Evolutionary conservation across 768 basidiomycete species (phyloP).

Genomic region (Boletus fagicola): DNA sequence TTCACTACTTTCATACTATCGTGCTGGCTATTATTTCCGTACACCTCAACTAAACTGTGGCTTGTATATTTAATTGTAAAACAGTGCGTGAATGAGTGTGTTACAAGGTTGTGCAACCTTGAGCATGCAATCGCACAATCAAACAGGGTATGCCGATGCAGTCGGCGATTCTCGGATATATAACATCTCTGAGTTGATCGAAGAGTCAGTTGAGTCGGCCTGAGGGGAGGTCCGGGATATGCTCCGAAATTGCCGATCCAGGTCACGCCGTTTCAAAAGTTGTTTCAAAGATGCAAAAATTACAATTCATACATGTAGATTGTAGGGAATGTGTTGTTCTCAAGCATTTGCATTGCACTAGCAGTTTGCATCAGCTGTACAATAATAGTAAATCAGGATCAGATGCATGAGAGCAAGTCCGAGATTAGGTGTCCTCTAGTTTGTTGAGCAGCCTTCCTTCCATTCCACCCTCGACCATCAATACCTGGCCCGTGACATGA

Average conservation of each 20-base stretch:
- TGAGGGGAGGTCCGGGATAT: too few species aligned
- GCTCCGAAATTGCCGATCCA: too few species aligned
- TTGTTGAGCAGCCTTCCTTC: background rate
- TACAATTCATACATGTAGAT: too few species aligned
- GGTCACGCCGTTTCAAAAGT: background rate
- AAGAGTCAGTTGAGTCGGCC: too few species aligned
- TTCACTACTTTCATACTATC: background rate
- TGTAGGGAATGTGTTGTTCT: background rate
- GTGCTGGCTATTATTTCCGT: background rate
- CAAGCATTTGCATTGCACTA: background rate
- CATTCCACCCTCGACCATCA: background rate
- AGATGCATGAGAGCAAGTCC: background rate
- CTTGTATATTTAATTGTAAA: background rate
- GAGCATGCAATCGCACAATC: background rate
- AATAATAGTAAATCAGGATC: background rate
- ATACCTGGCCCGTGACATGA: slow-evolving; percentile 41
- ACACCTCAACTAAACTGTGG: background rate
- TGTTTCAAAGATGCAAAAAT: background rate
- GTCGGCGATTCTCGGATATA: too few species aligned
- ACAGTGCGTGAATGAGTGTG: background rate
- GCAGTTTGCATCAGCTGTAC: background rate
- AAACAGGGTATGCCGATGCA: too few species aligned
- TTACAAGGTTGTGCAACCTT: background rate
- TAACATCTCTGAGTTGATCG: too few species aligned
- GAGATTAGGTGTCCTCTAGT: background rate